Conservation (phyloP, 345 rosid species). For the Eutrema yunnanense region DNA sequence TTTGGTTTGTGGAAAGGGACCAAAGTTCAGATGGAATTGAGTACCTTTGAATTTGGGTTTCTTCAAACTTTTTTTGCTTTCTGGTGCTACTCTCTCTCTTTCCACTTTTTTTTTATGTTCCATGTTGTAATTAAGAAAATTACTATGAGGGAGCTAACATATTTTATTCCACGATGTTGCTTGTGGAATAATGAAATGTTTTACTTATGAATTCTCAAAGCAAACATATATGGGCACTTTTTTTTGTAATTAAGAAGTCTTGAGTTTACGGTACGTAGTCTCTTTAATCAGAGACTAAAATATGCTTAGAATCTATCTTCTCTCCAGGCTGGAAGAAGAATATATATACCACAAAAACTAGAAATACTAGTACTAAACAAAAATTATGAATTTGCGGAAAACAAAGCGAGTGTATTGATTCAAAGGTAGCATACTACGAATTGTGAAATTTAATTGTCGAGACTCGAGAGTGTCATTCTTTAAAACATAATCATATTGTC, state of each 20-base stretch:
- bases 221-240: not conserved
- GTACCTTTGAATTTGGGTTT: slow-evolving; percentile 27
- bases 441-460: slow-evolving; percentile 13
- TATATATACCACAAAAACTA: not conserved
- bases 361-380: not conserved
- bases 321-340: not conserved
- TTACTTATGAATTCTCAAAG: not conserved
- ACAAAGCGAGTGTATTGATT: not conserved
- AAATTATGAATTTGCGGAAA: slow-evolving; percentile 8
- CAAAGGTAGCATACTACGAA: slow-evolving; percentile 9
- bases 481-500: slow-evolving; percentile 25
- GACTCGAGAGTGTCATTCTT: not conserved
- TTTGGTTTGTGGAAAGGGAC: slow-evolving; percentile 23
- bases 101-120: too few species aligned
- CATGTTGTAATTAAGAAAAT: not conserved
- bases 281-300: not conserved
- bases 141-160: not conserved
- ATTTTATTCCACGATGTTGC: slow-evolving; percentile 1
- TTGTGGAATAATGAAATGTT: slow-evolving; percentile 7
- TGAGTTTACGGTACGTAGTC: slow-evolving; percentile 26
- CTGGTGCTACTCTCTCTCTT: too few species aligned
- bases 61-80: slow-evolving; percentile 4
- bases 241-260: not conserved
- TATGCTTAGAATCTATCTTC: not conserved
- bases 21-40: slow-evolving; percentile 22